Base-by-base conservation (phyloP, 2,329 filamentous ascomycete genomes). In the Neofusicoccum parvum region DNA sequence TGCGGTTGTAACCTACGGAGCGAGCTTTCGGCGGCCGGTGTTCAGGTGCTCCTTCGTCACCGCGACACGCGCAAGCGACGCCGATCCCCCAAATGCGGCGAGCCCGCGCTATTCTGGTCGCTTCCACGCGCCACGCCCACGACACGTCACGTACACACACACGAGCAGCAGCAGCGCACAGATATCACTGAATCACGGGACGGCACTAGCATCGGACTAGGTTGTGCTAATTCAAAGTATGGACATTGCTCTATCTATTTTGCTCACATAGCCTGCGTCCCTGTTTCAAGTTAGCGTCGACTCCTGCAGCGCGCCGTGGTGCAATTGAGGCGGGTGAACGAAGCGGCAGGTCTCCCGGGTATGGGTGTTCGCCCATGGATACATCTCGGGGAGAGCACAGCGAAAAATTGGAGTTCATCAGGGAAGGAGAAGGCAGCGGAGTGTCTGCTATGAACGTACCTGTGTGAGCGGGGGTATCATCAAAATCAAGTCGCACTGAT, bases 281-380 rank as follows among this genome's bases (percentile, higher is more conserved):
- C 41, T 59, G 32, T 15, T 49, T 23, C 43, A 17, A 23, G 43
- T 60, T 43, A 60, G 56, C 56, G 27, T 12, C 56, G 20, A 45
- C 41, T 48, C 56, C 9, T 17, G 14, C 12, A 17, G 23, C 23
- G 45, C 3, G 12, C n/a, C 3, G 17, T 23, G 17, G 14, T 14
- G 36, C 45, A 2, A 17, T 27, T 12, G 39, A 53, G 32, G 34
- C n/a, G 20, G 17, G 27, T 17, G 37, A 17, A 53, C 17, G 23
- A 48, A 66, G 56, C 67, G 72, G 88, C 86, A 88, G 86, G 82
- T 88, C 86, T 88, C 86, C 86, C 88, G 88, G 84, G 84, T 88
- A 87, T 83, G 76, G 78, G 75, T 82, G 75, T 84, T 80, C 87
- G 85, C 80, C 86, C 86, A 88, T 84, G 71, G 80, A 79, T 74